phyloP scores from a whole-genome alignment of 1,139 yeast species.

The Lipomyces yarrowii region DNA sequence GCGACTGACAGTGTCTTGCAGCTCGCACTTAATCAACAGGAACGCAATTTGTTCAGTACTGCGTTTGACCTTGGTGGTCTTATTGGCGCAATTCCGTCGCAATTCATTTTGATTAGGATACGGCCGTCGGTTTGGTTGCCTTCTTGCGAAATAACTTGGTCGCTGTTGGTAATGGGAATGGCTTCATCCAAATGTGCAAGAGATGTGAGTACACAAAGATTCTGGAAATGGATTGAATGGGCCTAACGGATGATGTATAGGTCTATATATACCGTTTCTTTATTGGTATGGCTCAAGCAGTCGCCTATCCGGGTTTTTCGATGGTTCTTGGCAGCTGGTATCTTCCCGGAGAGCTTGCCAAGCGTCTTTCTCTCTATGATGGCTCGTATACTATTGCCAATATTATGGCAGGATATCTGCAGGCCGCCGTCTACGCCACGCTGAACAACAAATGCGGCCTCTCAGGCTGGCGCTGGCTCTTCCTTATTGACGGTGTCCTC shows the following conservation, averaged over 20 bases:
- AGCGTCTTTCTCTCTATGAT: slow-evolving; percentile 43
- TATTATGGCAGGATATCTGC: slow-evolving; percentile 51
- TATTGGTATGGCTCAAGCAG: slow-evolving; percentile 13
- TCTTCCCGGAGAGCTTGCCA: slow-evolving; percentile 17
- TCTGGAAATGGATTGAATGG: background rate
- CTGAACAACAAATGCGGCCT: slow-evolving; percentile 58
- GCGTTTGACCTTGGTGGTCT: slow-evolving; percentile 63
- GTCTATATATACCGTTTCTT: slow-evolving; percentile 16
- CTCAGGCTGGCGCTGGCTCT: slow-evolving; percentile 80
- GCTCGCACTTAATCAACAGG: slow-evolving; percentile 52
- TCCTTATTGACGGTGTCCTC: slow-evolving; percentile 67
- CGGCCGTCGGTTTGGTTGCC: slow-evolving; percentile 24
- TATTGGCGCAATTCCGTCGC: slow-evolving; percentile 62
- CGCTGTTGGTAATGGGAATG: slow-evolving; percentile 10
- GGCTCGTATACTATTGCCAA: slow-evolving; percentile 50
- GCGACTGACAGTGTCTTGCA: slow-evolving; percentile 16
- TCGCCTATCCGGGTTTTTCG: slow-evolving; percentile 20
- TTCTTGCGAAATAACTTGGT: slow-evolving; percentile 17
- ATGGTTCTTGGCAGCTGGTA: slow-evolving; percentile 23
- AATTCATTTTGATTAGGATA: slow-evolving; percentile 43
- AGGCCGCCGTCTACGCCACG: slow-evolving; percentile 50
- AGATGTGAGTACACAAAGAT: background rate
- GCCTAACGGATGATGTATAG: background rate
- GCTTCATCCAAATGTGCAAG: slow-evolving; percentile 11
- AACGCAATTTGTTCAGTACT: slow-evolving; percentile 54